Base-by-base conservation (phyloP, 495 filamentous ascomycete species). In the Lineolata rhizophorae region DNA sequence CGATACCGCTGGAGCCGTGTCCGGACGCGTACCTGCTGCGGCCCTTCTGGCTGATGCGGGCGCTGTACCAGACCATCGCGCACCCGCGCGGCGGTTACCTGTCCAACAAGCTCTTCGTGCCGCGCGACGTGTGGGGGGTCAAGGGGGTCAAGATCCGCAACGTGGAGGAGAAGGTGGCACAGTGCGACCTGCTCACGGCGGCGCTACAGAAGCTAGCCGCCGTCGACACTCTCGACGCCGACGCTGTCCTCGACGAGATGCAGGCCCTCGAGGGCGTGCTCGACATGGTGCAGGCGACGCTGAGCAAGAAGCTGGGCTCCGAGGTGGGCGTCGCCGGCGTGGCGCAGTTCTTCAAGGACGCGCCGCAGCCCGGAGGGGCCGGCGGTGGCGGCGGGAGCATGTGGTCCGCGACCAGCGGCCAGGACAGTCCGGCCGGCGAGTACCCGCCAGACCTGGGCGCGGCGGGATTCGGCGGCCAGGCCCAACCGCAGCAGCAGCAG, bases 1-100 rank as follows among this genome's bases (percentile, higher is more conserved):
- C 85, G 14, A 56, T 70, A 4, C 70, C 82, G 1, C 62, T 99
- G 10, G 87, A 99, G 41, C 79, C 87, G 11, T 99, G 87, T 46
- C 90, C 87, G 2, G 74, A 70, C 34, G 82, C 87, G 9, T 66
- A 71, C 34, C 64, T 91, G 29, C 64, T 91, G 1, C 72, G 87
- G 10, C 87, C 87, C 2, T 95, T 91, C 54, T 95, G 90, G 90
- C 65, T 95, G 12, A 85, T 97, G 74, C 65, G 90, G 32, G 75
- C 73, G 32, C 60, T 97, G 14, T 92, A 85, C 49, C 82, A 95
- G 46, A 93, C 84, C 2, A 68, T 95, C 18, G 72, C 75, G 14
- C 83, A 95, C 47, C 78, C 84, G 3, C 73, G 78, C 14, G 87
- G 87, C 17, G 87, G 83, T 5, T 97, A 92, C 48, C 48, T 97